Percentiles rank a stretch among this genome's conserved stretches.
Evolutionary conservation across 2,329 filamentous ascomycete species (phyloP).

Genomic region (Spiromastix sp.): DNA sequence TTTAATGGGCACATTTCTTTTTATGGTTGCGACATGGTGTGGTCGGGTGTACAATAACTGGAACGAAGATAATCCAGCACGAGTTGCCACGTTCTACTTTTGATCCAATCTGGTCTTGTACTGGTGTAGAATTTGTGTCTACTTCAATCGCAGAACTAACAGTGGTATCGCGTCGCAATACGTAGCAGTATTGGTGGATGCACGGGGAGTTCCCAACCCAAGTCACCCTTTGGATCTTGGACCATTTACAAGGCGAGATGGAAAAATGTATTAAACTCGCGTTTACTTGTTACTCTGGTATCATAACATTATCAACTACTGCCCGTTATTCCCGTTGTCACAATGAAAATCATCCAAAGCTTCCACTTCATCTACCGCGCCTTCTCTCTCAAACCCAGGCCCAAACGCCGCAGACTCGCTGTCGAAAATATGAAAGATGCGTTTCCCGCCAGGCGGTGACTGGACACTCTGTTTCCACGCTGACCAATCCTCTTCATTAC

Average conservation of each 20-base stretch:
- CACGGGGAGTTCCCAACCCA: no score
- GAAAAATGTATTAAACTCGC: neutral
- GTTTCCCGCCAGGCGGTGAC: slow-evolving; percentile 65
- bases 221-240: no score
- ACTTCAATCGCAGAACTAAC: no score
- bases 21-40: slow-evolving; percentile 35
- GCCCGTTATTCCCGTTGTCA: neutral
- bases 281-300: neutral
- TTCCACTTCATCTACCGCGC: slow-evolving; percentile 82
- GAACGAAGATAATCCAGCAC: slow-evolving; percentile 23
- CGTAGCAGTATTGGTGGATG: no score
- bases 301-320: no score
- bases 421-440: slow-evolving; percentile 75
- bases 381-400: slow-evolving; percentile 49
- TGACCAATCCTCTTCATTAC: slow-evolving; percentile 70
- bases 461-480: slow-evolving; percentile 65
- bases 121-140: no score
- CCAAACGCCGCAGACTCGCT: slow-evolving; percentile 46
- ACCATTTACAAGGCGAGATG: no score
- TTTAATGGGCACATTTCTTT: slow-evolving; percentile 29
- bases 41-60: slow-evolving; percentile 37
- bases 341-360: slow-evolving; percentile 61
- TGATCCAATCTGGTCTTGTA: no score
- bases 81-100: no score
- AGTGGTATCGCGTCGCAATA: no score